These are phyloP conservation scores for Crataegus laevigata DNA, from an alignment of 306 rosid genomes.

Conservation along the genomic window DNA sequence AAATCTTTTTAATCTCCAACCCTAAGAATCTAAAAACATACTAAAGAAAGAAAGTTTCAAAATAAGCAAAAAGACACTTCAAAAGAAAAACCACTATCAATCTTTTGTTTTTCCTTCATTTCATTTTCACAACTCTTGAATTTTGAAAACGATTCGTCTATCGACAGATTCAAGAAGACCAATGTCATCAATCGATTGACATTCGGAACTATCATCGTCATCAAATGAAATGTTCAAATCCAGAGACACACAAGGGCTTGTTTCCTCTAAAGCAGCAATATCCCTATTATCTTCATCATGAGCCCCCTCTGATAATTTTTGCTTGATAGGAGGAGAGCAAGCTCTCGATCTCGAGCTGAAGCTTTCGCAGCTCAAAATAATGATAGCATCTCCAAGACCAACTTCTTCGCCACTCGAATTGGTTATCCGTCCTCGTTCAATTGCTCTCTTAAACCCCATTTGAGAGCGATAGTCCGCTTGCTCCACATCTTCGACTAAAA, in stretches of 20 bases:
- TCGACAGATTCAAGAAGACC: constrained; percentile 85
- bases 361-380: constrained; percentile 72
- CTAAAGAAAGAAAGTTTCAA: constrained; percentile 26
- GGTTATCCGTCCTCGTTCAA: constrained; percentile 55
- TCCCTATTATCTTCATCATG: constrained; percentile 15
- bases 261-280: constrained; percentile 25
- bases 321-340: constrained; percentile 59
- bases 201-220: constrained; percentile 26
- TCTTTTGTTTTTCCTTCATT: not conserved
- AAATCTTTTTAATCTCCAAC: constrained; percentile 13
- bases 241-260: constrained; percentile 48
- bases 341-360: constrained; percentile 79
- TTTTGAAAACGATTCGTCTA: constrained; percentile 61
- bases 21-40: constrained; percentile 33
- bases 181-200: constrained; percentile 50
- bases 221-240: constrained; percentile 90
- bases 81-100: constrained; percentile 3
- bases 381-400: constrained; percentile 58
- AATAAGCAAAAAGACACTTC: constrained; percentile 2
- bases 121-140: constrained; percentile 41
- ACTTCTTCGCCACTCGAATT: constrained; percentile 61
- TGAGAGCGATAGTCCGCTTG: constrained; percentile 78
- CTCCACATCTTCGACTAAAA: constrained; percentile 75
- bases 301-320: constrained; percentile 18
- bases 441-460: constrained; percentile 78